Evolutionary conservation across 148 eudicot species (phyloP).

Genomic region (Arctostaphylos glauca): DNA sequence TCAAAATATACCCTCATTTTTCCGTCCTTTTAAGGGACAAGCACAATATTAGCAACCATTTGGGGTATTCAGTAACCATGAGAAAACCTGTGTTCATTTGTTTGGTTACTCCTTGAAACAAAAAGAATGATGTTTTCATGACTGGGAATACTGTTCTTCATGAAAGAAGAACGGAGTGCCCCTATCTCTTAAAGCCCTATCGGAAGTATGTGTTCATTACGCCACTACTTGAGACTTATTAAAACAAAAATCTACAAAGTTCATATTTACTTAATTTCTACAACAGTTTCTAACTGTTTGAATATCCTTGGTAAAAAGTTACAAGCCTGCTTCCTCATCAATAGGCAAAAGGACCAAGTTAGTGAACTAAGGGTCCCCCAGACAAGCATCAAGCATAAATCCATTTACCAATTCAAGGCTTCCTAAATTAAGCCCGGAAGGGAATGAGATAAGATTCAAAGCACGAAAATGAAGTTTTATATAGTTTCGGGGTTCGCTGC

Average conservation of each 20-base stretch:
- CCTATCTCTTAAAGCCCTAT: neutral
- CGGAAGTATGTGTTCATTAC: neutral
- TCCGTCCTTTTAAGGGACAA: too few species aligned
- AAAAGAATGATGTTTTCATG: too few species aligned
- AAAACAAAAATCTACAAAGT: neutral
- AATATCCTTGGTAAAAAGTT: constrained; percentile 19
- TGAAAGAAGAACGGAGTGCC: too few species aligned
- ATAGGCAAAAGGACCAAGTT: constrained; percentile 21
- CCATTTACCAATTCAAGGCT: constrained; percentile 15
- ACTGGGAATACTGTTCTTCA: too few species aligned
- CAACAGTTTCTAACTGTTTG: neutral
- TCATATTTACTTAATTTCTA: neutral
- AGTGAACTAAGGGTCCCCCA: constrained; percentile 33
- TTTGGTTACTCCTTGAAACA: too few species aligned
- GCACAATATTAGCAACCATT: too few species aligned
- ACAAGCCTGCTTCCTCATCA: constrained; percentile 14
- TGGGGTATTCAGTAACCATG: too few species aligned
- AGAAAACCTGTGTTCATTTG: too few species aligned
- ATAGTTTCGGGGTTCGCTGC: constrained; percentile 15
- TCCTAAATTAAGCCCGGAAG: constrained; percentile 12
- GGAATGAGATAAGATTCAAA: constrained; percentile 2
- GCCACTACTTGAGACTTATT: neutral
- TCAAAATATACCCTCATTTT: too few species aligned
- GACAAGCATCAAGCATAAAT: constrained; percentile 19
- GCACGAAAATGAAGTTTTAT: constrained; percentile 13